Evolutionary conservation across 371 early-diverging fungal species (phyloP).

Genomic region (Dichotomocladium elegans): DNA sequence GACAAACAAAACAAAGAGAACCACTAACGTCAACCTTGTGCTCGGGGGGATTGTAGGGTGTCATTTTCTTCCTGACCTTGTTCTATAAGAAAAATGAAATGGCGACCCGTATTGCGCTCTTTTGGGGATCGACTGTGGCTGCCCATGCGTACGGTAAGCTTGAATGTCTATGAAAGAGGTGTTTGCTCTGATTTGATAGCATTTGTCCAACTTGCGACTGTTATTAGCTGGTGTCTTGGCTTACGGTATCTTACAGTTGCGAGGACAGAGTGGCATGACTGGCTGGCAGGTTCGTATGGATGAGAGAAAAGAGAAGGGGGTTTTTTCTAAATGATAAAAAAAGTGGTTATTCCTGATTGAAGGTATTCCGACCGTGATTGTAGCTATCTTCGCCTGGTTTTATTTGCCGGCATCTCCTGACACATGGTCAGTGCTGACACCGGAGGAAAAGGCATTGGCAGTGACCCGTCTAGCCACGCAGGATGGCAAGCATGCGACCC

Average conservation of each 20-base stretch:
- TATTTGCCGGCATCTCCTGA: constrained; percentile 39
- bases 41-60: too few relatives aligned
- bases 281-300: constrained; percentile 35
- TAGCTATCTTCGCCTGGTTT: constrained; percentile 31
- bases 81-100: constrained; percentile 48
- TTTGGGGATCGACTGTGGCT: constrained; percentile 44
- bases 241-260: constrained; percentile 35
- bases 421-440: constrained; percentile 27
- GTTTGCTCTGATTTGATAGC: background rate
- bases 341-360: constrained; percentile 47
- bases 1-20: too few relatives aligned
- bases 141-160: constrained; percentile 42
- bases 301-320: background rate
- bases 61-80: constrained; percentile 35
- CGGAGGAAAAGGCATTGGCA: constrained; percentile 28
- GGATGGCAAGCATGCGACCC: constrained; percentile 19
- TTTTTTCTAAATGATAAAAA: background rate
- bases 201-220: background rate
- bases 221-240: constrained; percentile 42
- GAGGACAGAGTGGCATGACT: constrained; percentile 32
- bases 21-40: background rate
- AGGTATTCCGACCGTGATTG: constrained; percentile 44
- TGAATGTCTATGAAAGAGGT: background rate
- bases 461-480: constrained; percentile 17
- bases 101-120: constrained; percentile 46